phyloP scores from a whole-genome alignment of 345 rosid species.

The Brassica rapa region DNA sequence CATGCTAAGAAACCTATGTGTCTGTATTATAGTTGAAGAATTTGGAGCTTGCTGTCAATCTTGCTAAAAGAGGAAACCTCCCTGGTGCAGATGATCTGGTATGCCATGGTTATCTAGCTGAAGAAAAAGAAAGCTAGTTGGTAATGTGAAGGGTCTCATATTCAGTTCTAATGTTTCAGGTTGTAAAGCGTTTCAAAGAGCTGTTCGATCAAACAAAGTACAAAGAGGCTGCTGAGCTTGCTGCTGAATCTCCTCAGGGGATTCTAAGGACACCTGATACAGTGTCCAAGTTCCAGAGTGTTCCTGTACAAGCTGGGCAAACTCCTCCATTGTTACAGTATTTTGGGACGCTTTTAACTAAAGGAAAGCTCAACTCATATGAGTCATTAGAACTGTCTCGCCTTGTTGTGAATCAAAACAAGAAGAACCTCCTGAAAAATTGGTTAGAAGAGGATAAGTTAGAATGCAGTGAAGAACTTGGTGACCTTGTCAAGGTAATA shows the following conservation, averaged over 20 bases:
- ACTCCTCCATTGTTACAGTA: conserved; percentile 96
- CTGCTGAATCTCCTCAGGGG: conserved; percentile 99
- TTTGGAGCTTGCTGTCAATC: conserved; percentile 97
- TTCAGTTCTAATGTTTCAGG: conserved; percentile 50
- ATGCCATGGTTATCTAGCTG: conserved; percentile 30
- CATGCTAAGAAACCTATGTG: conserved; percentile 20
- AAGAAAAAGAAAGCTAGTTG: conserved; percentile 14
- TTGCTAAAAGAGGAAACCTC: conserved; percentile 99
- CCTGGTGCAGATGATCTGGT: conserved; percentile 99
- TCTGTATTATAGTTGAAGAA: conserved; percentile 72
- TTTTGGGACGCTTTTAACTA: conserved; percentile 91
- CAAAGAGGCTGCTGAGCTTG: conserved; percentile 99
- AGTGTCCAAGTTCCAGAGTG: conserved; percentile 99
- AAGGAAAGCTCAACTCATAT: conserved; percentile 95
- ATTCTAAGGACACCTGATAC: conserved; percentile 96
- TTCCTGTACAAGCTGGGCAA: conserved; percentile 99
- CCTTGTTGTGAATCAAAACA: conserved; percentile 97
- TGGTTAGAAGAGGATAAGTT: conserved; percentile 99
- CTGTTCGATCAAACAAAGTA: conserved; percentile 95
- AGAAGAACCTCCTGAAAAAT: conserved; percentile 91
- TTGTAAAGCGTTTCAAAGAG: conserved; percentile 98
- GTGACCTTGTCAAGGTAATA: conserved; percentile 97
- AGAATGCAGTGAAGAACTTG: conserved; percentile 98
- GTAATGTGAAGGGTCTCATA: conserved; percentile 25
- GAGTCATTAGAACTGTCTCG: conserved; percentile 98